Evolutionary conservation across 2,329 filamentous ascomycete species (phyloP), one percentile per base, ranked within the genome.

Genomic region (Sporothrix mexicana): DNA sequence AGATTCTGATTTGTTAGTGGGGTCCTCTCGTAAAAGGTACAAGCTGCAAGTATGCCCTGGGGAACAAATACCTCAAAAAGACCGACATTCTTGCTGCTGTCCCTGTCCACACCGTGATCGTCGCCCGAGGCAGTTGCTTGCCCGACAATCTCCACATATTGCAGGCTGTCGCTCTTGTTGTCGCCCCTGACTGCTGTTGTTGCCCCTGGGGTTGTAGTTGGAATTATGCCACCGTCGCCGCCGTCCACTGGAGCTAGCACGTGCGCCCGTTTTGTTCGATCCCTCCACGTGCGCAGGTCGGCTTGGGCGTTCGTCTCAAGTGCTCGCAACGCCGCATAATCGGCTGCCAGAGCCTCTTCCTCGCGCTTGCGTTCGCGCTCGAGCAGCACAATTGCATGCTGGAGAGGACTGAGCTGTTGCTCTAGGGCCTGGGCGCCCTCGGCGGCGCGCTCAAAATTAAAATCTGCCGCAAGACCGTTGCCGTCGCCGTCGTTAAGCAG

Each of bases 371-470:
- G 86, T 79, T 92, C 90, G 41, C 84, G 82, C 71, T 82, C 82
- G 45, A 93, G 83, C 62, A 93, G 80, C 75, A 87, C 85, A 30
- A 92, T 87, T 3, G 88, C 85, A 80, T 93, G 90, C 57, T 90
- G 81, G 23, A 87, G 82, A 1, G 90, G 88, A 17, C 88, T 90
- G 5, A 93, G 85, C 80, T 87, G 85, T 73, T 82, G 82, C 78
- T 92, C 87, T 36, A 91, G 80, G 9, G 80, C 80, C 72, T 84
- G 81, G 74, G 88, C 88, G n/a, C 86, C 86, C 76, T 90, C 87
- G 9, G 91, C 82, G 15, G 90, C 86, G 76, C 85, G 87, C 78
- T 93, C 91, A 75, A 90, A 90, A 77, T 92, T 86, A 64, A 93
- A 87, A 77, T 91, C 89, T 41, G 85, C 83, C 61, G 86, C 87